Evolutionary conservation across 345 rosid genomes (phyloP).

Genomic region (Fremontodendron californicum): DNA sequence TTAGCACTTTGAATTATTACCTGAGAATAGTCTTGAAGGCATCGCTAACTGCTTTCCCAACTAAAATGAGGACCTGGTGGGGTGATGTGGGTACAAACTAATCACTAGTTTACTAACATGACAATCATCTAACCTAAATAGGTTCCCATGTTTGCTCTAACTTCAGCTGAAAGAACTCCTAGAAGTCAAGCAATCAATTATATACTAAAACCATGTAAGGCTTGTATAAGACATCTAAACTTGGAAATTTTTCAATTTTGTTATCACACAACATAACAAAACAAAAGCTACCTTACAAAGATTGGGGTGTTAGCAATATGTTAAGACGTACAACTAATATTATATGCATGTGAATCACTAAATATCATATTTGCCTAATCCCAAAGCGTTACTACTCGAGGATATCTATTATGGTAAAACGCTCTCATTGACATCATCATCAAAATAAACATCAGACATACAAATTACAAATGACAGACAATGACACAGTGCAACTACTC

Average conservation of each 20-base stretch:
- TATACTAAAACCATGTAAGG: neutral
- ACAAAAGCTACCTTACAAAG: neutral
- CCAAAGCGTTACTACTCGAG: neutral
- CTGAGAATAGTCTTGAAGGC: neutral
- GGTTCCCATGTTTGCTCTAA: neutral
- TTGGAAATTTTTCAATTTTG: neutral
- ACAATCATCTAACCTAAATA: neutral
- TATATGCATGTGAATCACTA: neutral
- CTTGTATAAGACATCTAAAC: neutral
- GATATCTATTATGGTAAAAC: neutral
- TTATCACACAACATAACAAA: neutral
- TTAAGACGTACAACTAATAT: neutral
- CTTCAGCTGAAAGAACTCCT: neutral
- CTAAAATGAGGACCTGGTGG: neutral
- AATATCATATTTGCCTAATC: neutral
- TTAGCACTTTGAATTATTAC: neutral
- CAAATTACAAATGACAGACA: neutral
- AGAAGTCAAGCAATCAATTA: neutral
- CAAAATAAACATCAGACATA: neutral
- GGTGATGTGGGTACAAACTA: neutral
- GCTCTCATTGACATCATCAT: neutral
- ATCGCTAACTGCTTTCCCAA: neutral
- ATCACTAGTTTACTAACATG: neutral
- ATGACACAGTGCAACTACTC: constrained; percentile 27
- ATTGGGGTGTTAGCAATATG: neutral